phyloP scores from a whole-genome alignment of 306 rosid genomes.

The Biancaea sappan region DNA sequence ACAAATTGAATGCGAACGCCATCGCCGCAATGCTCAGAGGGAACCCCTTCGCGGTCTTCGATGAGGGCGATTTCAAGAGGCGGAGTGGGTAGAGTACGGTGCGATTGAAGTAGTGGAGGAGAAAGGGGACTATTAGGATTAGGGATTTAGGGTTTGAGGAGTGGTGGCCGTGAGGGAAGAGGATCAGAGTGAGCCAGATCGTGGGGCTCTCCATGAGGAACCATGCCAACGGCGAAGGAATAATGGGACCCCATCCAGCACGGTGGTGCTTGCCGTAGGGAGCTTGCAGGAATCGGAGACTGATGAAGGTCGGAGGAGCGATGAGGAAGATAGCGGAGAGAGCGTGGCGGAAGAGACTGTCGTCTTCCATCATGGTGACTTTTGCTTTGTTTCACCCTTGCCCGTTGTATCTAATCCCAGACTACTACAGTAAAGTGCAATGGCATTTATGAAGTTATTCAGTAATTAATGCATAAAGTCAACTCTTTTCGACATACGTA shows the following conservation, averaged over 20 bases:
- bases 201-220: conserved; percentile 89
- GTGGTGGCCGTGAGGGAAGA: conserved; percentile 64
- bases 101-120: conserved; percentile 73
- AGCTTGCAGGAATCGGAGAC: conserved; percentile 71
- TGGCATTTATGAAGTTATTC: too few species aligned
- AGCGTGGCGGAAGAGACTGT: conserved; percentile 40
- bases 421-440: too few species aligned
- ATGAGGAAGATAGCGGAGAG: conserved; percentile 53
- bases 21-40: conserved; percentile 57
- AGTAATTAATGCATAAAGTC: too few species aligned
- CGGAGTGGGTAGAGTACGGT: conserved; percentile 69
- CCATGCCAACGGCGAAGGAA: conserved; percentile 78
- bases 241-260: conserved; percentile 80
- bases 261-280: conserved; percentile 83
- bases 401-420: too few species aligned
- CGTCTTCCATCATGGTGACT: conserved; percentile 38
- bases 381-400: too few species aligned
- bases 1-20: conserved; percentile 58
- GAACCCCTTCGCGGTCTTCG: conserved; percentile 34
- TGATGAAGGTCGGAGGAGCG: conserved; percentile 64
- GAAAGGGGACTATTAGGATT: conserved; percentile 57
- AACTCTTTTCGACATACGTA: too few species aligned
- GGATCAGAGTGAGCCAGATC: conserved; percentile 67
- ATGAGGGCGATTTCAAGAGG: conserved; percentile 21
- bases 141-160: conserved; percentile 58